phyloP scores from a whole-genome alignment of 2,329 filamentous ascomycete species.

The Pseudogymnoascus sp. region DNA sequence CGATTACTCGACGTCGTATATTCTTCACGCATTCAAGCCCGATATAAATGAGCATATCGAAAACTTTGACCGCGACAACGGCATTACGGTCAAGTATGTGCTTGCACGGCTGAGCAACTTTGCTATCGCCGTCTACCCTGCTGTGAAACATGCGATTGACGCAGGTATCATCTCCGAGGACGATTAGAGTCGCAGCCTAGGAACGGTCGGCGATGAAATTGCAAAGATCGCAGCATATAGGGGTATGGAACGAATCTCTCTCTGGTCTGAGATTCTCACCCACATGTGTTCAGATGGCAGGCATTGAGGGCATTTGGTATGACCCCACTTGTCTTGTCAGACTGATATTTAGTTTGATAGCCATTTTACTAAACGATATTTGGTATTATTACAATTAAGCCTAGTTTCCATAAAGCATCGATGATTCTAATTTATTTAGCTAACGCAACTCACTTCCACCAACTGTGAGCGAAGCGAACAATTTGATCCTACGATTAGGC shows the following conservation, averaged over 20 bases:
- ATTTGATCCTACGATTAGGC: no score
- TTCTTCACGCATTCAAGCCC: slow-evolving; percentile 21
- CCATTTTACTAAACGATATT: no score
- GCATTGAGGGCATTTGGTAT: background rate
- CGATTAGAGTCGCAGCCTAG: background rate
- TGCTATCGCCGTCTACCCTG: slow-evolving; percentile 17
- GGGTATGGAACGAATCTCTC: background rate
- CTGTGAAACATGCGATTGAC: slow-evolving; percentile 15
- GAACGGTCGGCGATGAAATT: background rate
- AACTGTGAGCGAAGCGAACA: no score
- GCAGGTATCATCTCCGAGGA: background rate
- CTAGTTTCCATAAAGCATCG: no score
- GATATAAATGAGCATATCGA: background rate
- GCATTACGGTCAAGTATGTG: slow-evolving; percentile 18
- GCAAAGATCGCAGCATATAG: background rate
- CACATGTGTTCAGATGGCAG: background rate
- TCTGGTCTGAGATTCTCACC: background rate
- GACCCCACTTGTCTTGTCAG: no score
- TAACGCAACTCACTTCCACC: no score
- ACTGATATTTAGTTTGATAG: no score
- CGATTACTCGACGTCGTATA: slow-evolving; percentile 23
- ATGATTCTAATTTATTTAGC: no score
- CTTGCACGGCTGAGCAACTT: slow-evolving; percentile 18
- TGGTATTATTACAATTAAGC: no score
- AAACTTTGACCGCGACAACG: background rate